A percentile compares a stretch with the other conserved stretches of the same genome.
Evolutionary conservation across 768 basidiomycete genomes (phyloP).

Genomic region (Pleurotus pulmonarius): DNA sequence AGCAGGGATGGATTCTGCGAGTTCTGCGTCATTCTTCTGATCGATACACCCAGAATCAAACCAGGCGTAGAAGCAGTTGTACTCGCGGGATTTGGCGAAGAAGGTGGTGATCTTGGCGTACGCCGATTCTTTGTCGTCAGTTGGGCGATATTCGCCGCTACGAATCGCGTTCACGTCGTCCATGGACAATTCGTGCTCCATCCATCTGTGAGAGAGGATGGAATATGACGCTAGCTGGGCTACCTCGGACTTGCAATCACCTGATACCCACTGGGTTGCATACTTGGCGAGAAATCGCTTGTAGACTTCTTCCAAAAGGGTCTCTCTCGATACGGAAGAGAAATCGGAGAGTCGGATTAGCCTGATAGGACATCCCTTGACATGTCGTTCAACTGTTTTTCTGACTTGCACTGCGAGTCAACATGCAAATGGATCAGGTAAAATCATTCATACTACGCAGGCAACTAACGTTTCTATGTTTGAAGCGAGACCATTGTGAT

Average conservation of each 20-base stretch:
- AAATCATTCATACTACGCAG: no score
- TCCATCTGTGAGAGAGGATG: not conserved
- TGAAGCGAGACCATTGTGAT: no score
- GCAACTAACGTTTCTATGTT: no score
- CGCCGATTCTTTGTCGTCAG: not conserved
- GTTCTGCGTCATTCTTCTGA: not conserved
- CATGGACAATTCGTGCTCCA: not conserved
- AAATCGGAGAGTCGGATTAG: not conserved
- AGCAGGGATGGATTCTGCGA: not conserved
- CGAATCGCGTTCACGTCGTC: not conserved
- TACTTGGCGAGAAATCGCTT: not conserved
- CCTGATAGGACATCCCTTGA: not conserved
- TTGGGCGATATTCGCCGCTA: not conserved
- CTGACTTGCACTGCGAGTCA: not conserved
- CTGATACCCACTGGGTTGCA: not conserved
- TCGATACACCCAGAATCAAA: slow-evolving; percentile 1
- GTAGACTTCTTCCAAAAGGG: not conserved
- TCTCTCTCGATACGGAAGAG: not conserved
- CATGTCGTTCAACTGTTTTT: not conserved
- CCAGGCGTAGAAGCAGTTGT: not conserved
- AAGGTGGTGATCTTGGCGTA: not conserved
- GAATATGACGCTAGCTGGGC: not conserved
- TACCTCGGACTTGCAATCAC: not conserved
- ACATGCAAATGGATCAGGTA: no score
- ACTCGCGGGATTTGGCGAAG: not conserved